A percentile compares a stretch with the other conserved stretches of the same genome.
Evolutionary conservation across 192 early-diverging fungal genomes (phyloP).

Genomic region (Phlyctochytrium arcticum): DNA sequence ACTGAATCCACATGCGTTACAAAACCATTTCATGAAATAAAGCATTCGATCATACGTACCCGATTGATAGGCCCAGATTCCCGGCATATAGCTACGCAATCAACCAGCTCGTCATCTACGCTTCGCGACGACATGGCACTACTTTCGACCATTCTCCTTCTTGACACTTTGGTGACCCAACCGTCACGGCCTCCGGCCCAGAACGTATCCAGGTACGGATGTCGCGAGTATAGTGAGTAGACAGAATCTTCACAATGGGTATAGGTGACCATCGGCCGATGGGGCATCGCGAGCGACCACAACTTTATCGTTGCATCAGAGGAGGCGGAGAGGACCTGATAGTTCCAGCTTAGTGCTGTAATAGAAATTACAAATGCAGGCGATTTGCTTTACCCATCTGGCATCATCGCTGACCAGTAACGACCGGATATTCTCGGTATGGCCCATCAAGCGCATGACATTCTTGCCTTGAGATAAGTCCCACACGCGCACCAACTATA

Average conservation of each 20-base stretch:
- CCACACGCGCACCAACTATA: conserved; percentile 79
- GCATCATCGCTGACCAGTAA: conserved; percentile 85
- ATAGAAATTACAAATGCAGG: not conserved
- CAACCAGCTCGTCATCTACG: conserved; percentile 52
- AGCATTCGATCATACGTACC: conserved; percentile 17
- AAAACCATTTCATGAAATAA: not conserved
- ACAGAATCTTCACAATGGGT: conserved; percentile 84
- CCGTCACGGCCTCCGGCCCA: conserved; percentile 93
- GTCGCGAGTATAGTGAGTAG: conserved; percentile 84
- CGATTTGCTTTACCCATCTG: conserved; percentile 52
- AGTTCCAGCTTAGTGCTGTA: not conserved
- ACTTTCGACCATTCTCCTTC: conserved; percentile 12
- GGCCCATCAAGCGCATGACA: conserved; percentile 78
- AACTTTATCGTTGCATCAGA: conserved; percentile 95
- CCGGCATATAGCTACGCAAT: conserved; percentile 84
- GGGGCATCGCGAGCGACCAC: conserved; percentile 82
- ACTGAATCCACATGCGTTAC: conserved; percentile 33
- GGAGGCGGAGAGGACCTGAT: conserved; percentile 82
- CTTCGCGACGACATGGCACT: not conserved
- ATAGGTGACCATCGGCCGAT: conserved; percentile 85
- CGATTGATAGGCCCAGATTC: conserved; percentile 80
- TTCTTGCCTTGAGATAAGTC: conserved; percentile 69
- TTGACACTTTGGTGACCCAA: conserved; percentile 74
- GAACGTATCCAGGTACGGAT: conserved; percentile 84
- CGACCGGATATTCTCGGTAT: conserved; percentile 93